Percentiles rank a stretch among this genome's conserved stretches.
Evolutionary conservation across 495 filamentous ascomycete genomes (phyloP).

Genomic region (Penicillium chermesinum): DNA sequence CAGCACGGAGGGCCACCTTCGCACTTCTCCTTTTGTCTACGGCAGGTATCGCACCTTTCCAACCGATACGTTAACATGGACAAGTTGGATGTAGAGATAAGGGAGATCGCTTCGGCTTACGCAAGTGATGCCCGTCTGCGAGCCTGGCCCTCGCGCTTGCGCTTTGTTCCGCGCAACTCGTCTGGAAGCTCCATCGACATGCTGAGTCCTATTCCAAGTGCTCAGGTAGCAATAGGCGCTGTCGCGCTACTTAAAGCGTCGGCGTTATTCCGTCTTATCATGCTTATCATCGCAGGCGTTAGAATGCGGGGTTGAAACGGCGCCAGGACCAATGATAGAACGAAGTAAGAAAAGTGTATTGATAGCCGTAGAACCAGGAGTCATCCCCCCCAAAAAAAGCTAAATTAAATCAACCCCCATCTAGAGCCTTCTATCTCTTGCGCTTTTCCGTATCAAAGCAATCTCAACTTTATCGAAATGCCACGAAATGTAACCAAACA

Average conservation of each 20-base stretch:
- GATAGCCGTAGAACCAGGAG: background rate
- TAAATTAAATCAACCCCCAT: background rate
- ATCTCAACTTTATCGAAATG: too few relatives aligned
- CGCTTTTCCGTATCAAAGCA: background rate
- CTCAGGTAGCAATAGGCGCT: background rate
- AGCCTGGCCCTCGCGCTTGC: background rate
- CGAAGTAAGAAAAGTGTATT: background rate
- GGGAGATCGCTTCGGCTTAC: background rate
- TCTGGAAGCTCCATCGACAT: background rate
- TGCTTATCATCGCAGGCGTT: background rate
- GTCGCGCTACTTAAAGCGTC: background rate
- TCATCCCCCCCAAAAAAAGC: too few relatives aligned
- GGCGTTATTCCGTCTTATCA: background rate
- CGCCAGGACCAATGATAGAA: background rate
- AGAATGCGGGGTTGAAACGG: background rate
- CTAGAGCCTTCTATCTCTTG: background rate
- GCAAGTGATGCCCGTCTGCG: background rate
- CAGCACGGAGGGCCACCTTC: constrained; percentile 44
- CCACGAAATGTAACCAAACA: constrained; percentile 8
- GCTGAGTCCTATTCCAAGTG: background rate
- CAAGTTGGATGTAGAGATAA: background rate
- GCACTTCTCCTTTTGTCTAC: constrained; percentile 44
- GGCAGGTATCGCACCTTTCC: constrained; percentile 38
- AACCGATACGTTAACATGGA: background rate
- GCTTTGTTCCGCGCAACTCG: background rate